A percentile compares a stretch with the other conserved stretches of the same genome.
phyloP scores from a whole-genome alignment of 2,329 filamentous ascomycete genomes.

The Apiospora rasikravindrae region DNA sequence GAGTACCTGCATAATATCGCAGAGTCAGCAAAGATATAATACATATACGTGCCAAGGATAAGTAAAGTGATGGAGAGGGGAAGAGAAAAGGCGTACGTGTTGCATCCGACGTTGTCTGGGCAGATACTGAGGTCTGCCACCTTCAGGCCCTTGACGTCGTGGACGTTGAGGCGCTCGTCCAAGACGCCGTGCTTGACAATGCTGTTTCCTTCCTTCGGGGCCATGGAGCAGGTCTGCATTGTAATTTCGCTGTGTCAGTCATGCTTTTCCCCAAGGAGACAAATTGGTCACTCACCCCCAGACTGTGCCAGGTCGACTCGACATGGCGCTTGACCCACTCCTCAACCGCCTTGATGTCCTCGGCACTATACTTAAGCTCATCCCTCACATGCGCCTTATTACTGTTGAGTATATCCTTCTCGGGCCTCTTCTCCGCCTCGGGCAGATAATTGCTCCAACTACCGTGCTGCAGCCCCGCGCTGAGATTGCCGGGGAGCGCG shows the following conservation, averaged over 20 bases:
- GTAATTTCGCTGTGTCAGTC: too few species aligned
- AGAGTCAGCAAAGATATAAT: not conserved
- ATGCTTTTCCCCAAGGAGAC: too few species aligned
- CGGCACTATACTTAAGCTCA: conserved; percentile 68
- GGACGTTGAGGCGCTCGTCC: conserved; percentile 78
- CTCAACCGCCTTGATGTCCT: conserved; percentile 70
- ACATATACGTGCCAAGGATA: not conserved
- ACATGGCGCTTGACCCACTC: conserved; percentile 75
- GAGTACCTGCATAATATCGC: conserved; percentile 53
- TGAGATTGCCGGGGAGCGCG: conserved; percentile 73
- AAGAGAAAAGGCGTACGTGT: conserved; percentile 55
- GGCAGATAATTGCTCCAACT: conserved; percentile 69
- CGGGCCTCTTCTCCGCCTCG: conserved; percentile 56
- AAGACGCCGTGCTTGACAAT: conserved; percentile 82
- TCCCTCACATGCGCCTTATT: conserved; percentile 65
- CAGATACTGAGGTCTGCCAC: conserved; percentile 78
- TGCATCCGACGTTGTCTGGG: conserved; percentile 78
- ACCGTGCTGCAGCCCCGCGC: conserved; percentile 74
- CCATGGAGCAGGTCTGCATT: conserved; percentile 76
- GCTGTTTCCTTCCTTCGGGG: conserved; percentile 75
- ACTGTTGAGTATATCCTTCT: conserved; percentile 60
- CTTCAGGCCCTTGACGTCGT: conserved; percentile 78
- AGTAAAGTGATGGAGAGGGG: too few species aligned
- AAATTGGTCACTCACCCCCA: conserved; percentile 58
- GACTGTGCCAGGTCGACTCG: conserved; percentile 75